A percentile compares a stretch with the other conserved stretches of the same genome.
Conservation (phyloP, 2,329 filamentous ascomycete genomes). For the Alternaria angustiovoidea region DNA sequence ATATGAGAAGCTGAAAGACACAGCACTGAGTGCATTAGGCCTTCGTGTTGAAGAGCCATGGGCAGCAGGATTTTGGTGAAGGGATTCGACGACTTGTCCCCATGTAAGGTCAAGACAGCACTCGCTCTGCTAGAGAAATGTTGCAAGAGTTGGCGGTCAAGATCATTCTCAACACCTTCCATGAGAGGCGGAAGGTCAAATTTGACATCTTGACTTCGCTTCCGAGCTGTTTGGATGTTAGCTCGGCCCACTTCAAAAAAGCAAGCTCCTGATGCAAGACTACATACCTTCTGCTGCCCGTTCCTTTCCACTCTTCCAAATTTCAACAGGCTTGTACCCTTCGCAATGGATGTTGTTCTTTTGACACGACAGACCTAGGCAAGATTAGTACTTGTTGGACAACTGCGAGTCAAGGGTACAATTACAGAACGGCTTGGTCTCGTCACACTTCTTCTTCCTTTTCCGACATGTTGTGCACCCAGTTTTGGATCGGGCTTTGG, state of each 20-base stretch:
- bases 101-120: conserved; percentile 81
- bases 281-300: conserved; percentile 69
- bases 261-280: background rate
- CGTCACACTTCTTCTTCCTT: conserved; percentile 68
- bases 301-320: conserved; percentile 87
- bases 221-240: conserved; percentile 42
- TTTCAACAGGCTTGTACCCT: conserved; percentile 84
- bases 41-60: conserved; percentile 79
- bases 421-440: conserved; percentile 57
- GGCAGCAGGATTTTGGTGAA: conserved; percentile 86
- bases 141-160: conserved; percentile 82
- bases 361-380: conserved; percentile 80
- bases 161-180: conserved; percentile 78
- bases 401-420: conserved; percentile 1
- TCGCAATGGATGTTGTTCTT: conserved; percentile 94
- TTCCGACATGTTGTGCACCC: conserved; percentile 67
- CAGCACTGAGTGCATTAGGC: conserved; percentile 89
- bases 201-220: conserved; percentile 48
- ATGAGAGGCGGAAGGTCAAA: conserved; percentile 69
- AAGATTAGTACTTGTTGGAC: conserved; percentile 32
- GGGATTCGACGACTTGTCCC: conserved; percentile 76
- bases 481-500: conserved; percentile 73
- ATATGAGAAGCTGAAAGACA: conserved; percentile 82
- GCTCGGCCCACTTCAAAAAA: conserved; percentile 10
- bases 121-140: conserved; percentile 84